Base-by-base conservation (phyloP, 2,329 filamentous ascomycete genomes). In the Aspergillus oerlinghausenensis region DNA sequence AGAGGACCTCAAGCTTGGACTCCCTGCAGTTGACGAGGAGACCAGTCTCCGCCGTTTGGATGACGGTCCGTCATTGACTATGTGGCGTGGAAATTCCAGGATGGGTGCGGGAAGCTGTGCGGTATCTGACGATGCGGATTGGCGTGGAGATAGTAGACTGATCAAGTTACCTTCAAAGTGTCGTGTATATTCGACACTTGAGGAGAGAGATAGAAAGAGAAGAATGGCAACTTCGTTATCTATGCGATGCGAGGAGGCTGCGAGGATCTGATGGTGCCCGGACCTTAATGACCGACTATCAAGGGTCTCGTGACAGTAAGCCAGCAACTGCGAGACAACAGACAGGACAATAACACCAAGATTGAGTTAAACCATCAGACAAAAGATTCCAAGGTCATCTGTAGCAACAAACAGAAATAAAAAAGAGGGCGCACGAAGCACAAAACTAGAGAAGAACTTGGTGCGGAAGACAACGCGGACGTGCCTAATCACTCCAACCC, bases 21-120 rank as follows among this genome's bases (percentile, higher is more conserved):
- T 60, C 60, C 55, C 58, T 60, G 58, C 52, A 48, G 54, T 48
- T 55, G 60, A 57, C 63, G 67, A 65, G 56, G 68, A 70, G 62
- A 65, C 64, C 65, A 70, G 63, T 65, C 70, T 71, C 70, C 70
- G 67, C 60, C 67, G 65, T 60, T 67, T 67, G 40, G 61, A 63
- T 58, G 64, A 65, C 63, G 62, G 65, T 43, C 58, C 67, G 63
- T 69, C 70, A 73, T 73, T 63, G 67, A 70, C 65, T 64, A 58
- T 32, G 58, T 65, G 59, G 65, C 61, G 63, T 55, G 63, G 56
- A 32, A 59, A 60, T 62, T 65, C 62, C 66, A 65, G 63, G 58
- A 58, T 63, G 54, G 55, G 50, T 51, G 50, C 45, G 42, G n/a
- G 42, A 9, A 35, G 19, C n/a, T n/a, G 28, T 19, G 42, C 23